phyloP scores from a whole-genome alignment of 176 grass and related monocot genomes.

The Triticum timopheevii region DNA sequence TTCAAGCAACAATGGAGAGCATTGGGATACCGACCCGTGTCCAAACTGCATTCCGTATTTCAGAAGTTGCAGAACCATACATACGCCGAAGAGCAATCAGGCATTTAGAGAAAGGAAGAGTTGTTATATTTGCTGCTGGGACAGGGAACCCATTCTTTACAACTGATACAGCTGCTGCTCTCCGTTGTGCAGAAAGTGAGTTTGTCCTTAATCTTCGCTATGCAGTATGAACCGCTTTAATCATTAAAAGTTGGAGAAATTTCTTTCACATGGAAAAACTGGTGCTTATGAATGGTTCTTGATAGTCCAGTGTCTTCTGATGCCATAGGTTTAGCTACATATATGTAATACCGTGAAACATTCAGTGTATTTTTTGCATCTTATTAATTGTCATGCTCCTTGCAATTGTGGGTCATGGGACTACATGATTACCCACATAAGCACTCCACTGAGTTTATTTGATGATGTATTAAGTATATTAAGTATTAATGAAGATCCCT shows the following conservation, averaged over 20 bases:
- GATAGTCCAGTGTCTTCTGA: neutral
- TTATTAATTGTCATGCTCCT: neutral
- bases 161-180: slow-evolving; percentile 95
- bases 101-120: slow-evolving; percentile 98
- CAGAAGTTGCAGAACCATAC: slow-evolving; percentile 98
- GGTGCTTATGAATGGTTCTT: slow-evolving; percentile 8
- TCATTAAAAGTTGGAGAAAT: neutral
- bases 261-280: neutral
- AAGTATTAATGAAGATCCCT: slow-evolving; percentile 8
- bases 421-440: neutral
- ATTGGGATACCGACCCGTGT: slow-evolving; percentile 94
- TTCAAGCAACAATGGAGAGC: slow-evolving; percentile 99
- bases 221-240: neutral
- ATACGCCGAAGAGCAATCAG: slow-evolving; percentile 87
- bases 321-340: neutral
- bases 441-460: neutral
- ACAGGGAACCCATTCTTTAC: slow-evolving; percentile 99
- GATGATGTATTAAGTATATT: neutral
- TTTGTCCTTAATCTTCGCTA: slow-evolving; percentile 33
- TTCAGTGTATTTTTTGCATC: neutral
- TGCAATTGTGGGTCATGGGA: slow-evolving; percentile 9
- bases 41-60: slow-evolving; percentile 98
- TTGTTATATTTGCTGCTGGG: slow-evolving; percentile 98
- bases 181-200: slow-evolving; percentile 98
- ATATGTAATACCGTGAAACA: neutral